Evolutionary conservation across 2,329 filamentous ascomycete species (phyloP).

Genomic region (Cytospora piceicola): DNA sequence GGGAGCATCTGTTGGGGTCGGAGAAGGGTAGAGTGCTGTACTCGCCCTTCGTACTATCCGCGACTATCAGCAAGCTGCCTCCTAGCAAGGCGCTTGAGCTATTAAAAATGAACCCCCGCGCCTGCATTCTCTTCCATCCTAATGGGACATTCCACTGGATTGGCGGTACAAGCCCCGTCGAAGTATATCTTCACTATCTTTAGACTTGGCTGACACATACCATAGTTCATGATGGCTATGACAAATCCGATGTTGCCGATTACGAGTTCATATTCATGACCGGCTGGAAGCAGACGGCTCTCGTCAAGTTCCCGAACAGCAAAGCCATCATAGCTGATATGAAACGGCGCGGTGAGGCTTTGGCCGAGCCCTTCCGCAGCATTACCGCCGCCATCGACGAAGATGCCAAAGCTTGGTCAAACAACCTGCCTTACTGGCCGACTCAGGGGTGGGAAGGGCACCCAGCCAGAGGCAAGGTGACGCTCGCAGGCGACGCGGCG

Average conservation of each 20-base stretch:
- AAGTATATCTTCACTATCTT: slow-evolving; percentile 12
- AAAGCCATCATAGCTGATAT: slow-evolving; percentile 25
- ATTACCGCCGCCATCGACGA: slow-evolving; percentile 15
- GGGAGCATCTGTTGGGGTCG: slow-evolving; percentile 29
- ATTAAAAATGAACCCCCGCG: slow-evolving; percentile 17
- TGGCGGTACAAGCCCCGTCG: slow-evolving; percentile 25
- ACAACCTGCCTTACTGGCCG: slow-evolving; percentile 30
- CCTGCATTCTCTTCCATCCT: slow-evolving; percentile 19
- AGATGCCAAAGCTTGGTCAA: slow-evolving; percentile 28
- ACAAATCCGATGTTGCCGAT: slow-evolving; percentile 13
- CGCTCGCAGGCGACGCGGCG: slow-evolving; percentile 32
- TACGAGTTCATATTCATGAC: slow-evolving; percentile 28
- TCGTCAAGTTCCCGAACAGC: not conserved
- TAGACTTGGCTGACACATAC: not conserved
- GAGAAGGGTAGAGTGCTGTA: slow-evolving; percentile 17
- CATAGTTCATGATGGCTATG: not conserved
- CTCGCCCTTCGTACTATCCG: slow-evolving; percentile 23
- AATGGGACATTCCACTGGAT: slow-evolving; percentile 32
- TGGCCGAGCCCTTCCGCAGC: slow-evolving; percentile 27
- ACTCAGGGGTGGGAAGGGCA: slow-evolving; percentile 32
- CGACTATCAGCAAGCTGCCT: slow-evolving; percentile 21
- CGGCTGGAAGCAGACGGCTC: slow-evolving; percentile 26
- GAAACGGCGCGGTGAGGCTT: slow-evolving; percentile 1
- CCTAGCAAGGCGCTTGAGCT: slow-evolving; percentile 7
- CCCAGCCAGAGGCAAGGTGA: slow-evolving; percentile 23